These are phyloP conservation scores for Phytopythium vexans DNA, from an alignment of 352 stramenopile genomes.

Conservation along the genomic window DNA sequence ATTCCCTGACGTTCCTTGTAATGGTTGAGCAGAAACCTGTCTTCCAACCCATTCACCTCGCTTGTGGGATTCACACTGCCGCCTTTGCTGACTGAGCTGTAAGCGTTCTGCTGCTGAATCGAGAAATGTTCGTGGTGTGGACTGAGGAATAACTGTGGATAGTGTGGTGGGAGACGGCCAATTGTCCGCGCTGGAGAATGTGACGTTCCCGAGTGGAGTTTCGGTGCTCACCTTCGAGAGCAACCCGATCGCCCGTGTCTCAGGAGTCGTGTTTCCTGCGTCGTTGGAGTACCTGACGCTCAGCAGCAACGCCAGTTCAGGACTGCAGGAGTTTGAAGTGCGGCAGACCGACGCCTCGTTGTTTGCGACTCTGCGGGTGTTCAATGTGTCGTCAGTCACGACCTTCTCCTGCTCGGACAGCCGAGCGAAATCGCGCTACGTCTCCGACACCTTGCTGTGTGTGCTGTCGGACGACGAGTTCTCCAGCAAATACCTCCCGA, in stretches of 20 bases:
- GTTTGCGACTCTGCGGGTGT: slow-evolving; percentile 26
- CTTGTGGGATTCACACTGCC: slow-evolving; percentile 19
- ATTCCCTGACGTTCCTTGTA: background rate
- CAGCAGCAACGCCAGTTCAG: slow-evolving; percentile 9
- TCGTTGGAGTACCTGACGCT: slow-evolving; percentile 26
- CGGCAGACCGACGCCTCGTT: slow-evolving; percentile 25
- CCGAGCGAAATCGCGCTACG: slow-evolving; percentile 21
- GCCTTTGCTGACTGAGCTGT: slow-evolving; percentile 25
- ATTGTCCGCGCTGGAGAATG: slow-evolving; percentile 21
- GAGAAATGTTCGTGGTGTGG: background rate
- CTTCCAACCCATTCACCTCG: slow-evolving; percentile 27
- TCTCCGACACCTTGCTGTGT: slow-evolving; percentile 39
- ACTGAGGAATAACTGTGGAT: too few species aligned
- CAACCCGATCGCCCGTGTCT: slow-evolving; percentile 35
- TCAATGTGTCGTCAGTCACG: slow-evolving; percentile 28
- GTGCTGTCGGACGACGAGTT: slow-evolving; percentile 34
- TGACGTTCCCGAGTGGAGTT: slow-evolving; percentile 31
- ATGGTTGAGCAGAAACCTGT: slow-evolving; percentile 28
- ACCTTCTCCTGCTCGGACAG: slow-evolving; percentile 29
- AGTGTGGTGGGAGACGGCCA: slow-evolving; percentile 20
- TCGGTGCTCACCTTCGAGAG: slow-evolving; percentile 25
- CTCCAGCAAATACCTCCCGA: slow-evolving; percentile 23
- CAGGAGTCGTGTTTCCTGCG: slow-evolving; percentile 28
- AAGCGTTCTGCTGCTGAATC: slow-evolving; percentile 4
- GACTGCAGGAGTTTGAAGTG: slow-evolving; percentile 37